A percentile compares a stretch with the other conserved stretches of the same genome.
phyloP scores from a whole-genome alignment of 2,329 filamentous ascomycete species.

The Microsporum canis region DNA sequence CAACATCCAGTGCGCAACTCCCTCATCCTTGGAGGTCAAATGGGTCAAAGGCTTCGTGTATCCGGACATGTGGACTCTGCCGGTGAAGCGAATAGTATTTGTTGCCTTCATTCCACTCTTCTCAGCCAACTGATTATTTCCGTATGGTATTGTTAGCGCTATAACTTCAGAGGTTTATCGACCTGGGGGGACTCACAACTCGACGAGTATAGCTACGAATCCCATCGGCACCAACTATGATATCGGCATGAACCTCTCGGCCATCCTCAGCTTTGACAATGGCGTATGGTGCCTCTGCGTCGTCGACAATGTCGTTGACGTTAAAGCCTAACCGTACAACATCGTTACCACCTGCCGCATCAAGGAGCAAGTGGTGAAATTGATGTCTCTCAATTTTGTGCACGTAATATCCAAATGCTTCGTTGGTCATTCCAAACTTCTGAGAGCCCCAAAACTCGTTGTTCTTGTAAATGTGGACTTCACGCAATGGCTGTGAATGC shows the following conservation, averaged over 20 bases:
- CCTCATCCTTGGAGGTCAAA: slow-evolving; percentile 5
- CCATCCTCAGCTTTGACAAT: slow-evolving; percentile 8
- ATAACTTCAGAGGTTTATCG: neutral
- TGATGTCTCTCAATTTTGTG: slow-evolving; percentile 9
- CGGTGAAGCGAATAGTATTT: slow-evolving; percentile 9
- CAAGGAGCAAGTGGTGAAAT: slow-evolving; percentile 7
- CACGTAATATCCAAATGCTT: slow-evolving; percentile 7
- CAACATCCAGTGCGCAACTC: slow-evolving; percentile 7
- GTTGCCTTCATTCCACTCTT: slow-evolving; percentile 9
- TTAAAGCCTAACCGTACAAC: slow-evolving; percentile 7
- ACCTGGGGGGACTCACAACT: neutral
- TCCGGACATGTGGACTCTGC: slow-evolving; percentile 10
- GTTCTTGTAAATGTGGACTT: slow-evolving; percentile 8
- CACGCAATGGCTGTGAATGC: slow-evolving; percentile 2
- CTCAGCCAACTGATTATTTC: slow-evolving; percentile 6
- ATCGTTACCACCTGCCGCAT: slow-evolving; percentile 7
- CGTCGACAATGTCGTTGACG: slow-evolving; percentile 6
- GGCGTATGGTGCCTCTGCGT: slow-evolving; percentile 4
- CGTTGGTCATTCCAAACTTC: slow-evolving; percentile 7
- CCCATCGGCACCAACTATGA: slow-evolving; percentile 9
- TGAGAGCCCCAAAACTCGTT: slow-evolving; percentile 7
- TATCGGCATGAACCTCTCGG: slow-evolving; percentile 6
- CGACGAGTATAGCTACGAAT: slow-evolving; percentile 9
- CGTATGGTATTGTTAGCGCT: neutral
- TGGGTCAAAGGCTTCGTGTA: slow-evolving; percentile 8